Percentiles rank a stretch among this genome's conserved stretches.
Conservation (phyloP, 257 asterid genomes). For the Nicotiana obtusifolia region DNA sequence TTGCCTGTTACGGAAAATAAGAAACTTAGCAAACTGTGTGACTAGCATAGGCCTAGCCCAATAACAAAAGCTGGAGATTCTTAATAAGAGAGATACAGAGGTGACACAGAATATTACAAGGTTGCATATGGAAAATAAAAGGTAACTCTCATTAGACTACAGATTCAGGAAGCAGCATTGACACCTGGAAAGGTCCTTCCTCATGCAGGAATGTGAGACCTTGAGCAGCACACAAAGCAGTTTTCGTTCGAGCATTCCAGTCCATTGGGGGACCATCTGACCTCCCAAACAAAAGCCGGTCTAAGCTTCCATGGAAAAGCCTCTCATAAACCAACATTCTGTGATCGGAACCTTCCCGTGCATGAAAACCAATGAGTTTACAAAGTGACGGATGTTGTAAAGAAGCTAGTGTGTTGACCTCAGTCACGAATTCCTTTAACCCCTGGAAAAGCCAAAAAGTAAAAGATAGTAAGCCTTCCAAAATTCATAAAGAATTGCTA, state of each 20-base stretch:
- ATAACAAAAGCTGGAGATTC: neutral
- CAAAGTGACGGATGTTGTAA: conserved; percentile 72
- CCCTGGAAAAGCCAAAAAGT: conserved; percentile 43
- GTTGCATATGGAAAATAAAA: conserved; percentile 1
- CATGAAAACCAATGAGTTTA: conserved; percentile 85
- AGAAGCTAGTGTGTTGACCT: conserved; percentile 70
- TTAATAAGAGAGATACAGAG: neutral
- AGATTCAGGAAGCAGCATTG: conserved; percentile 6
- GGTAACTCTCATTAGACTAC: neutral
- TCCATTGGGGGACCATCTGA: conserved; percentile 91
- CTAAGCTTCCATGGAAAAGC: conserved; percentile 85
- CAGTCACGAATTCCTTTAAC: conserved; percentile 73
- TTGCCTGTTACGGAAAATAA: conserved; percentile 54
- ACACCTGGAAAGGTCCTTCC: conserved; percentile 98
- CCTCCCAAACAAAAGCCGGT: conserved; percentile 77
- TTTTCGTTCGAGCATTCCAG: conserved; percentile 92
- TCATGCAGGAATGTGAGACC: conserved; percentile 93
- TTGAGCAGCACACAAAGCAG: conserved; percentile 84
- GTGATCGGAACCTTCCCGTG: conserved; percentile 71
- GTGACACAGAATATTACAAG: neutral
- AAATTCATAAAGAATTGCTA: neutral
- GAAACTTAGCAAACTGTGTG: conserved; percentile 5
- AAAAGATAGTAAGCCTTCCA: neutral
- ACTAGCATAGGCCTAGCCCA: neutral
- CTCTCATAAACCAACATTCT: conserved; percentile 89